Evolutionary conservation across 768 basidiomycete species (phyloP).

Genomic region (Boletus sensibilis): DNA sequence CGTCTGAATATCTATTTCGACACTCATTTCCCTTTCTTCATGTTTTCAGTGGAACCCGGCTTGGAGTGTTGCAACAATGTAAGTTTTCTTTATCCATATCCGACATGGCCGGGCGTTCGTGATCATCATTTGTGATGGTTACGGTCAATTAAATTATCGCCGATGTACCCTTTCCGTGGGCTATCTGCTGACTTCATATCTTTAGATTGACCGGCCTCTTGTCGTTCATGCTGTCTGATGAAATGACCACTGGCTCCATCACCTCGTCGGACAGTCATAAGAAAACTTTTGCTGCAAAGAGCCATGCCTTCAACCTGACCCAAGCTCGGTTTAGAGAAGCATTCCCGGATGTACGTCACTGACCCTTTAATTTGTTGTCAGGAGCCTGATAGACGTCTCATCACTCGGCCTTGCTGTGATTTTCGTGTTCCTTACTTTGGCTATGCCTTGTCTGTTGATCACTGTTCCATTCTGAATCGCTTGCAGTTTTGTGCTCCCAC

Average conservation of each 20-base stretch:
- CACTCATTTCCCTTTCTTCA: not conserved
- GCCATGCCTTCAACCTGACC: slow-evolving; percentile 82
- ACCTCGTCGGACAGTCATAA: slow-evolving; percentile 80
- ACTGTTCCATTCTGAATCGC: slow-evolving; percentile 8
- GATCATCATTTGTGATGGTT: slow-evolving; percentile 10
- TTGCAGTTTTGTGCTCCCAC: slow-evolving; percentile 66
- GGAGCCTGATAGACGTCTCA: slow-evolving; percentile 22
- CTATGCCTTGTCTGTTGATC: slow-evolving; percentile 21
- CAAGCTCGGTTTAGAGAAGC: slow-evolving; percentile 83
- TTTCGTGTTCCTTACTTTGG: slow-evolving; percentile 11
- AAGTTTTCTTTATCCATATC: slow-evolving; percentile 33
- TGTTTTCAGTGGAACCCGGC: slow-evolving; percentile 85
- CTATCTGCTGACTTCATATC: slow-evolving; percentile 10
- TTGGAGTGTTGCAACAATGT: slow-evolving; percentile 95
- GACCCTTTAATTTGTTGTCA: slow-evolving; percentile 18
- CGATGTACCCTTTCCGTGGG: slow-evolving; percentile 1
- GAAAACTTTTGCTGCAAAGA: slow-evolving; percentile 67
- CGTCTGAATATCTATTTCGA: not conserved
- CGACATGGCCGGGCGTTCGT: slow-evolving; percentile 6
- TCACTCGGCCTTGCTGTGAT: slow-evolving; percentile 19
- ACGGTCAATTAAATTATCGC: slow-evolving; percentile 15
- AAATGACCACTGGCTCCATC: slow-evolving; percentile 95
- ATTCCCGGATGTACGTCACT: slow-evolving; percentile 77
- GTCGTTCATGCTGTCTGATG: slow-evolving; percentile 93
- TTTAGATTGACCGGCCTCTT: slow-evolving; percentile 85